These are phyloP conservation scores for Gossypium armourianum DNA, from an alignment of 441 rosid genomes.

Conservation along the genomic window DNA sequence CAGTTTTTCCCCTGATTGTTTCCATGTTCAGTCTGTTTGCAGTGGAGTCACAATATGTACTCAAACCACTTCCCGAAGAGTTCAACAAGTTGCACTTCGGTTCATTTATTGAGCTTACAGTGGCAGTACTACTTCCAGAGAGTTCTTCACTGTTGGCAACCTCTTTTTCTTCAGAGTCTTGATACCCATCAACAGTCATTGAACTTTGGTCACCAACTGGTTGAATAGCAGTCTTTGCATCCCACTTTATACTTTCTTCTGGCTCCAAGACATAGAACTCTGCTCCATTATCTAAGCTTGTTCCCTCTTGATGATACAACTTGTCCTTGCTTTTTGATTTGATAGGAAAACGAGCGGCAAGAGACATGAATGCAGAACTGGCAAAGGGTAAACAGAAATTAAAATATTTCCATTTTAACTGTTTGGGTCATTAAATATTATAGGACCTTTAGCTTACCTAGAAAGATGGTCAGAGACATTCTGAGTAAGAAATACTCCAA, in stretches of 20 bases:
- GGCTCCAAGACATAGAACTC: slow-evolving; percentile 33
- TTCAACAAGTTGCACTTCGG: slow-evolving; percentile 22
- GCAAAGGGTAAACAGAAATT: slow-evolving; percentile 16
- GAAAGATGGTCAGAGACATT: slow-evolving; percentile 63
- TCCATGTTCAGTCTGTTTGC: slow-evolving; percentile 26
- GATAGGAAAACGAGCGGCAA: slow-evolving; percentile 41
- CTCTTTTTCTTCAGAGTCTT: slow-evolving; percentile 43
- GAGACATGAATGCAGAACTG: slow-evolving; percentile 63
- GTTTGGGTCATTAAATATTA: not conserved
- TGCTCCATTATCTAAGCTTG: slow-evolving; percentile 30
- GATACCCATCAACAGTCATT: slow-evolving; percentile 26
- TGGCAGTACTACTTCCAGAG: slow-evolving; percentile 32
- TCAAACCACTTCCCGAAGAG: slow-evolving; percentile 21
- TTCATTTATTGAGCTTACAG: slow-evolving; percentile 27
- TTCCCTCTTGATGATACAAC: slow-evolving; percentile 27
- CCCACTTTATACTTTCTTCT: slow-evolving; percentile 37
- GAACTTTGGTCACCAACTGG: slow-evolving; percentile 35
- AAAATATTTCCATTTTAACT: slow-evolving; percentile 7
- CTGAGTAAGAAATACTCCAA: slow-evolving; percentile 61
- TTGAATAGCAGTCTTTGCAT: slow-evolving; percentile 25
- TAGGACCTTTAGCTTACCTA: slow-evolving; percentile 29
- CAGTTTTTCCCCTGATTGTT: slow-evolving; percentile 18
- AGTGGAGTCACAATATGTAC: slow-evolving; percentile 23
- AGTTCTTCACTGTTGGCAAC: slow-evolving; percentile 35
- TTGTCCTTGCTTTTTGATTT: slow-evolving; percentile 19